These are phyloP conservation scores for Pyricularia pennisetigena DNA, from an alignment of 2,329 filamentous ascomycete genomes.

Conservation along the genomic window DNA sequence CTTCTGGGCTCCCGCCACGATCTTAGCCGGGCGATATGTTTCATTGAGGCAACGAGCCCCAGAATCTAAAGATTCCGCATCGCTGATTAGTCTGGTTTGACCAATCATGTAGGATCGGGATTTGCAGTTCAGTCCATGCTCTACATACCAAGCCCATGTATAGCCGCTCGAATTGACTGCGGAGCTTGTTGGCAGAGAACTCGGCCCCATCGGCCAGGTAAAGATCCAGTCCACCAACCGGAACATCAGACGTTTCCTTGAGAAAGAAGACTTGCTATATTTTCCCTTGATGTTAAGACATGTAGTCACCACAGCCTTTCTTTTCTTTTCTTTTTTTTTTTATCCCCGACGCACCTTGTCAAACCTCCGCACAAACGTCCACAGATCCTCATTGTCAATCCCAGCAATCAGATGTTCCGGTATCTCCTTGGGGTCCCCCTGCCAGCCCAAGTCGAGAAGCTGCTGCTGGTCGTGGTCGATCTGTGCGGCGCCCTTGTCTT, in stretches of 20 bases:
- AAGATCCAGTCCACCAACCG: background rate
- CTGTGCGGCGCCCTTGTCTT: background rate
- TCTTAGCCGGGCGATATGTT: background rate
- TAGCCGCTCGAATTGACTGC: background rate
- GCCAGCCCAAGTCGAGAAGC: background rate
- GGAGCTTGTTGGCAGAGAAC: slow-evolving; percentile 1
- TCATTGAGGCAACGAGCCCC: background rate
- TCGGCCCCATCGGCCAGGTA: background rate
- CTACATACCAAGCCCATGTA: background rate
- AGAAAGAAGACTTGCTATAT: background rate
- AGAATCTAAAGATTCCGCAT: background rate
- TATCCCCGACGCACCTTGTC: background rate
- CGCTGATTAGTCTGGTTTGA: background rate
- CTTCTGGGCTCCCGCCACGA: background rate
- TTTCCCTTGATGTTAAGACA: background rate
- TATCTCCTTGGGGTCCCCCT: background rate
- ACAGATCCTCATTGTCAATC: background rate
- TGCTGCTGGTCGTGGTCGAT: background rate
- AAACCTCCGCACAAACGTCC: background rate
- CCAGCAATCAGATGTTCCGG: background rate
- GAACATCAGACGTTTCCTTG: background rate
- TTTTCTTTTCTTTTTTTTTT: no score
- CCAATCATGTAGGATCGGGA: no score
- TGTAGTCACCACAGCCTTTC: background rate
- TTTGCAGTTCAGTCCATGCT: background rate